A percentile compares a stretch with the other conserved stretches of the same genome.
phyloP scores from a whole-genome alignment of 805 yeast genomes.

The Candida wancherniae region DNA sequence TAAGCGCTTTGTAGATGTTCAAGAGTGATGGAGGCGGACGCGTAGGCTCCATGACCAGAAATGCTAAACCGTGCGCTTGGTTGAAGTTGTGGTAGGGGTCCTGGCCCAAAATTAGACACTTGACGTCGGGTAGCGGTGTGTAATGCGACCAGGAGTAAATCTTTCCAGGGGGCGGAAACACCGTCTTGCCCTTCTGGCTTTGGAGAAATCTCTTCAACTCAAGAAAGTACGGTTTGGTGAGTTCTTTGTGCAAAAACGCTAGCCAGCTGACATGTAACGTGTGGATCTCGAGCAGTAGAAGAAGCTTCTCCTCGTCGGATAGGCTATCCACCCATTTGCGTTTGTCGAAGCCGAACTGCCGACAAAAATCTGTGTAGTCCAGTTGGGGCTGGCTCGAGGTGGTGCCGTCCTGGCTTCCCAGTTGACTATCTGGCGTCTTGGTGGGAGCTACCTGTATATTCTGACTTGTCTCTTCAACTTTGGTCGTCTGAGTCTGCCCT shows the following conservation, averaged over 20 bases:
- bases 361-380: slow-evolving; percentile 7
- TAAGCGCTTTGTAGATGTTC: slow-evolving; percentile 79
- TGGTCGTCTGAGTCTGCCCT: too few species aligned
- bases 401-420: too few species aligned
- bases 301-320: slow-evolving; percentile 41
- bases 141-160: slow-evolving; percentile 89
- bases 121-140: slow-evolving; percentile 70
- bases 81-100: slow-evolving; percentile 92
- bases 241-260: slow-evolving; percentile 56
- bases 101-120: slow-evolving; percentile 84
- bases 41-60: slow-evolving; percentile 77
- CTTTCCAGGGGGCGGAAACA: slow-evolving; percentile 75
- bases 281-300: slow-evolving; percentile 62
- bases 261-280: slow-evolving; percentile 81
- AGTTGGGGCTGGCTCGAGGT: background rate
- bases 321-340: slow-evolving; percentile 46
- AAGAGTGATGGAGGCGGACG: slow-evolving; percentile 80
- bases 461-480: too few species aligned
- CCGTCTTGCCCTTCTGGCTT: slow-evolving; percentile 37
- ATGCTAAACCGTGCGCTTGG: slow-evolving; percentile 97
- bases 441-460: too few species aligned
- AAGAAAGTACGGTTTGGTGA: slow-evolving; percentile 82
- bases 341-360: slow-evolving; percentile 41
- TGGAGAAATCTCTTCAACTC: slow-evolving; percentile 67
- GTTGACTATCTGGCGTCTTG: too few species aligned